Conservation (phyloP, 208 protist species). For the Acanthamoeba healyi region DNA sequence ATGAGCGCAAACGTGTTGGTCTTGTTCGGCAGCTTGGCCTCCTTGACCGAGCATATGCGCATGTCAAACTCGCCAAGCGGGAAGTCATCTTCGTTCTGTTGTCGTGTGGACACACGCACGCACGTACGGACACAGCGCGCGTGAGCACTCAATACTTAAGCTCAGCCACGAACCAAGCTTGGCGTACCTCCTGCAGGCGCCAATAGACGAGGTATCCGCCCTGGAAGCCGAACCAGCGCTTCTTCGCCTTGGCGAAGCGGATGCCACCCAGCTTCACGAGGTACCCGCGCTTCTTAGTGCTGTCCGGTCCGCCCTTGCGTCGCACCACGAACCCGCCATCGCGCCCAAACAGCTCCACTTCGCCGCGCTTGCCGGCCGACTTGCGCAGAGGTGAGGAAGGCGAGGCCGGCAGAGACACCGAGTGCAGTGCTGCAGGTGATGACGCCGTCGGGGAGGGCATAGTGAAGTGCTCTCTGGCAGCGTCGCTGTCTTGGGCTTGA, state of each 20-base stretch:
- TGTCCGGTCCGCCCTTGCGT: neutral
- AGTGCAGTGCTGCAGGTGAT: neutral
- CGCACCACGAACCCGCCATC: slow-evolving; percentile 40
- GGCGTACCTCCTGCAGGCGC: slow-evolving; percentile 15
- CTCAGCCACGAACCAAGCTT: too few species aligned
- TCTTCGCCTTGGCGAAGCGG: slow-evolving; percentile 24
- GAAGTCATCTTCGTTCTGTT: slow-evolving; percentile 21
- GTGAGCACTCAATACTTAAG: neutral
- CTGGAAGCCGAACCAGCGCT: slow-evolving; percentile 34
- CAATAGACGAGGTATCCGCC: slow-evolving; percentile 14
- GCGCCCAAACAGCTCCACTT: slow-evolving; percentile 3
- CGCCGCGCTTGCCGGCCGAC: neutral
- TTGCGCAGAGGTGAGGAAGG: neutral
- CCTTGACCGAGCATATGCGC: slow-evolving; percentile 53
- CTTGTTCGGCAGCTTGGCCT: slow-evolving; percentile 41
- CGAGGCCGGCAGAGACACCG: neutral
- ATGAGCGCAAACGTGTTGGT: slow-evolving; percentile 28
- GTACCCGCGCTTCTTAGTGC: slow-evolving; percentile 24
- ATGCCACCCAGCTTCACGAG: slow-evolving; percentile 34
- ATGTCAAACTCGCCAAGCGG: slow-evolving; percentile 33
- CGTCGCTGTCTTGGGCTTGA: too few species aligned
- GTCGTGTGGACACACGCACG: neutral
- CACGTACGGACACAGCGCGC: neutral
- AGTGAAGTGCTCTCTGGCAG: neutral
- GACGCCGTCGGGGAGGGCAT: neutral